Percentiles rank a stretch among this genome's conserved stretches.
These are phyloP conservation scores for Fusarium abutilonis DNA, from an alignment of 2,329 filamentous ascomycete genomes.

Conservation along the genomic window DNA sequence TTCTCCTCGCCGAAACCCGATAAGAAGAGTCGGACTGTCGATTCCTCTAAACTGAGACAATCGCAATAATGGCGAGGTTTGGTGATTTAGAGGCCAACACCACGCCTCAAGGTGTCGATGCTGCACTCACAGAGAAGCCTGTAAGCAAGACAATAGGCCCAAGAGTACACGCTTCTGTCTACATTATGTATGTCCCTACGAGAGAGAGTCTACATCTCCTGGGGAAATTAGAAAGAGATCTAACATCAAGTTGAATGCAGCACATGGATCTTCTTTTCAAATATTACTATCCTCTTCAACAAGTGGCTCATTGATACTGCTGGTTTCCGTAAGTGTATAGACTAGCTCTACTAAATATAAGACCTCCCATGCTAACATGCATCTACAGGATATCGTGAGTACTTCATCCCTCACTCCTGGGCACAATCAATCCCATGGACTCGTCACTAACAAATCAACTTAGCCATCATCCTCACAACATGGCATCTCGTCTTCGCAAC, in stretches of 20 bases:
- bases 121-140: slow-evolving; percentile 44
- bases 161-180: slow-evolving; percentile 49
- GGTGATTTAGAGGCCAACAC: slow-evolving; percentile 28
- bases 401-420: neutral
- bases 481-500: slow-evolving; percentile 76
- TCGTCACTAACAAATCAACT: slow-evolving; percentile 17
- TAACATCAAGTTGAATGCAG: slow-evolving; percentile 46
- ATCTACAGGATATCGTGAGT: slow-evolving; percentile 50
- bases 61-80: slow-evolving; percentile 18
- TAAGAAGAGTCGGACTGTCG: slow-evolving; percentile 2
- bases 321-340: slow-evolving; percentile 72
- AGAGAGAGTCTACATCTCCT: neutral
- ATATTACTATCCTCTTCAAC: slow-evolving; percentile 89
- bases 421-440: neutral
- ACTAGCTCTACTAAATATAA: neutral
- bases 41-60: slow-evolving; percentile 10
- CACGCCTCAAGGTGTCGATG: slow-evolving; percentile 1
- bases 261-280: slow-evolving; percentile 86
- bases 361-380: slow-evolving; percentile 17
- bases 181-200: slow-evolving; percentile 44
- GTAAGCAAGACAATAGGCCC: slow-evolving; percentile 22
- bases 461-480: slow-evolving; percentile 69
- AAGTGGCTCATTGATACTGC: slow-evolving; percentile 84
- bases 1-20: slow-evolving; percentile 4
- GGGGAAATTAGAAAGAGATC: neutral